These are phyloP conservation scores for Fraxinus greggii DNA, from an alignment of 305 asterid genomes.

Conservation along the genomic window DNA sequence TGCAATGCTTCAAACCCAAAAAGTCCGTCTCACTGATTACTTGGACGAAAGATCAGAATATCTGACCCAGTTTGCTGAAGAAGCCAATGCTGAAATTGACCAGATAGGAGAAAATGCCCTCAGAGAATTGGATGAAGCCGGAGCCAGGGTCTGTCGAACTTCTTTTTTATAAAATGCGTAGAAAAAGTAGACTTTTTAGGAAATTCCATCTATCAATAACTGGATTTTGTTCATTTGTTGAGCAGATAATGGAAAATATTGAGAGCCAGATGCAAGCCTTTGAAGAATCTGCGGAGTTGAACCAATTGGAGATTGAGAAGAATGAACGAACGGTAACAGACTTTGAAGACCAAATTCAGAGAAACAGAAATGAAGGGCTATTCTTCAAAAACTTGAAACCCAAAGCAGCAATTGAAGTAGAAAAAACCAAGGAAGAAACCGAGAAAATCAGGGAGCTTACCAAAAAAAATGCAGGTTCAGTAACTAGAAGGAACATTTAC, in stretches of 20 bases:
- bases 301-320: slow-evolving; percentile 69
- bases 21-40: slow-evolving; percentile 78
- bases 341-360: slow-evolving; percentile 59
- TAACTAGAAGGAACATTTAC: slow-evolving; percentile 65
- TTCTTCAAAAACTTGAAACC: slow-evolving; percentile 70
- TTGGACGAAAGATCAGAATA: slow-evolving; percentile 77
- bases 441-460: slow-evolving; percentile 55
- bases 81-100: slow-evolving; percentile 85
- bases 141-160: slow-evolving; percentile 54
- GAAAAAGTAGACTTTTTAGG: neutral
- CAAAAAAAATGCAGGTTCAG: slow-evolving; percentile 61
- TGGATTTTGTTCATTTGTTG: slow-evolving; percentile 29
- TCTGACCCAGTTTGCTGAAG: slow-evolving; percentile 82
- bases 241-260: slow-evolving; percentile 82
- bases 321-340: slow-evolving; percentile 54
- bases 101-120: slow-evolving; percentile 87
- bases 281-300: slow-evolving; percentile 70
- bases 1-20: slow-evolving; percentile 84
- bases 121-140: slow-evolving; percentile 78
- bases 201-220: slow-evolving; percentile 17
- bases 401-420: slow-evolving; percentile 52
- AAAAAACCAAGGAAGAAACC: slow-evolving; percentile 54
- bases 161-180: slow-evolving; percentile 11
- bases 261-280: slow-evolving; percentile 84
- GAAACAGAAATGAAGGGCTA: slow-evolving; percentile 72